Evolutionary conservation across 73 alveolate genomes (phyloP).

Genomic region (Paramecium caudatum): DNA sequence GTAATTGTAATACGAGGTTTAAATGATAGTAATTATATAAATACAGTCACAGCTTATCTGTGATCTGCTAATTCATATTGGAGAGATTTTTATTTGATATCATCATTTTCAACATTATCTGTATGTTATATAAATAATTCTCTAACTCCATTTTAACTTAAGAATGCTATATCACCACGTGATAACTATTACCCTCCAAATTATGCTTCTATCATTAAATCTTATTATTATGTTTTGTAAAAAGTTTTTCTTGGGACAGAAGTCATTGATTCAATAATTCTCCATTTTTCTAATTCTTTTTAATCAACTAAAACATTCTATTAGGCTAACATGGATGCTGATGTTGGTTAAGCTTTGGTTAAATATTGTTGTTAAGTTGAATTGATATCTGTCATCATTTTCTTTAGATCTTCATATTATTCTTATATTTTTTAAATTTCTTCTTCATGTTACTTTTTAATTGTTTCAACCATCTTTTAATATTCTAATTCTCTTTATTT

Average conservation of each 20-base stretch:
- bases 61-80: constrained; percentile 32
- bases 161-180: constrained; percentile 54
- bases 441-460: constrained; percentile 55
- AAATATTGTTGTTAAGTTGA: constrained; percentile 41
- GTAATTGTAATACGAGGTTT: constrained; percentile 16
- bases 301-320: not conserved
- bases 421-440: not conserved
- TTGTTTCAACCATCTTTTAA: constrained; percentile 33
- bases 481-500: constrained; percentile 40
- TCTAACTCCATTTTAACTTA: constrained; percentile 49
- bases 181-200: constrained; percentile 29
- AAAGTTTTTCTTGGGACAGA: constrained; percentile 61
- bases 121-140: not conserved
- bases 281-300: constrained; percentile 64
- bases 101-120: constrained; percentile 45
- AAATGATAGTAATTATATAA: constrained; percentile 9
- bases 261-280: constrained; percentile 62
- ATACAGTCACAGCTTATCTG: not conserved
- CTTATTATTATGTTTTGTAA: constrained; percentile 38
- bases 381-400: constrained; percentile 28
- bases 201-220: constrained; percentile 30
- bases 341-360: constrained; percentile 50
- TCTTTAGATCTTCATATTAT: constrained; percentile 37
- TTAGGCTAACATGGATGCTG: not conserved
- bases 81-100: constrained; percentile 8